A percentile compares a stretch with the other conserved stretches of the same genome.
phyloP scores from a whole-genome alignment of 306 rosid genomes.

The Sesbania bispinosa region DNA sequence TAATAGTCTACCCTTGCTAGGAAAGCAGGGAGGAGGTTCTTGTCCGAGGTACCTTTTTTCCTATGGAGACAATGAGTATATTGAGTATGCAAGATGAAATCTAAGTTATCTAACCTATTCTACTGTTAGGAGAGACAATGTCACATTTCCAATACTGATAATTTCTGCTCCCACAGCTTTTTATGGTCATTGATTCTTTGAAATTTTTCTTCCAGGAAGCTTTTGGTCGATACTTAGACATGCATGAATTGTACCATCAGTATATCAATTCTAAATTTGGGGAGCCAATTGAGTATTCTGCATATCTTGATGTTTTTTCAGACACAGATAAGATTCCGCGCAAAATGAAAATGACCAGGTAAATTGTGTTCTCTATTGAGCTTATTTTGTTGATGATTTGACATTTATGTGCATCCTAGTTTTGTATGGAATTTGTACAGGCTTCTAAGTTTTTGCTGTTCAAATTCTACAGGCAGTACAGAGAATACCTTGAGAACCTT shows the following conservation, averaged over 20 bases:
- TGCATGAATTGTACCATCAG: slow-evolving; percentile 78
- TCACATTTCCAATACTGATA: neutral
- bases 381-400: slow-evolving; percentile 10
- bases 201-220: slow-evolving; percentile 70
- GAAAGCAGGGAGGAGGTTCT: neutral
- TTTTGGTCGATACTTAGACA: slow-evolving; percentile 76
- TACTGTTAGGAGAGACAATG: neutral
- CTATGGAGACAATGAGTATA: neutral
- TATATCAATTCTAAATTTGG: slow-evolving; percentile 92
- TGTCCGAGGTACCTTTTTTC: neutral
- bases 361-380: neutral
- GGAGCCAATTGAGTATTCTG: slow-evolving; percentile 85
- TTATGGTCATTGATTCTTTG: slow-evolving; percentile 25
- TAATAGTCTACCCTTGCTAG: neutral
- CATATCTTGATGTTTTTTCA: slow-evolving; percentile 78
- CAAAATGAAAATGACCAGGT: slow-evolving; percentile 71
- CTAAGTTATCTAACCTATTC: neutral
- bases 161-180: slow-evolving; percentile 12
- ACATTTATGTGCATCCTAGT: neutral
- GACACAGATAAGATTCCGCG: slow-evolving; percentile 67
- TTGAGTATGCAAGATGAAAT: slow-evolving; percentile 11
- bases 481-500: slow-evolving; percentile 73
- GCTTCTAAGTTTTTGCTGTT: slow-evolving; percentile 15
- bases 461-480: slow-evolving; percentile 63
- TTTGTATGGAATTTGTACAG: neutral